phyloP scores from a whole-genome alignment of 2,329 filamentous ascomycete genomes.

The Metarhizium sp. region DNA sequence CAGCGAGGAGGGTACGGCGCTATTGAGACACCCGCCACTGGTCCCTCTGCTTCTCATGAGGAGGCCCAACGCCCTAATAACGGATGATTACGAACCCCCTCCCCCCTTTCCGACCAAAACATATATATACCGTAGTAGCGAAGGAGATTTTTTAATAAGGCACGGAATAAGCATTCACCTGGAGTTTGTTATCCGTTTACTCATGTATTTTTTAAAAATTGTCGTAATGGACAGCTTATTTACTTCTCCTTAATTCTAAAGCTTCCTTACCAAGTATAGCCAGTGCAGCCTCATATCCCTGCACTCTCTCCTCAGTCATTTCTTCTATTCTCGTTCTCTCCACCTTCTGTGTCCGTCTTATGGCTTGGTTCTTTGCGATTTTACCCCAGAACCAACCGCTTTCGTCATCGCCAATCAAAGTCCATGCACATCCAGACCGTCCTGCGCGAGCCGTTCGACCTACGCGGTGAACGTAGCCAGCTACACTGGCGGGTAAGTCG shows the following conservation, averaged over 20 bases:
- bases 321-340: constrained; percentile 37
- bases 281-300: constrained; percentile 47
- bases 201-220: neutral
- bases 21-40: neutral
- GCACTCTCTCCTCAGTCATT: constrained; percentile 37
- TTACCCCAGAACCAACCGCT: constrained; percentile 88
- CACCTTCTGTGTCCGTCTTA: constrained; percentile 35
- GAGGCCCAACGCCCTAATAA: neutral
- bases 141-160: neutral
- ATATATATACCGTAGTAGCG: neutral
- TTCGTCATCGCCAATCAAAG: constrained; percentile 71
- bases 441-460: constrained; percentile 84
- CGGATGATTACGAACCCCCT: neutral
- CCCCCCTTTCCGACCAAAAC: neutral
- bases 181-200: neutral
- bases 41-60: neutral
- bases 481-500: constrained; percentile 73
- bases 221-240: neutral
- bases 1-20: constrained; percentile 10
- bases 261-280: constrained; percentile 55
- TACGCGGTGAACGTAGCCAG: constrained; percentile 83
- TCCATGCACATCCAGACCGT: constrained; percentile 70
- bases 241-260: constrained; percentile 17
- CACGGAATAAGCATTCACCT: neutral
- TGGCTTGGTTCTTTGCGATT: constrained; percentile 52